Evolutionary conservation across 352 stramenopile genomes (phyloP), one percentile per base, ranked within the genome.

Genomic region (Globisporangium acanthophoron): DNA sequence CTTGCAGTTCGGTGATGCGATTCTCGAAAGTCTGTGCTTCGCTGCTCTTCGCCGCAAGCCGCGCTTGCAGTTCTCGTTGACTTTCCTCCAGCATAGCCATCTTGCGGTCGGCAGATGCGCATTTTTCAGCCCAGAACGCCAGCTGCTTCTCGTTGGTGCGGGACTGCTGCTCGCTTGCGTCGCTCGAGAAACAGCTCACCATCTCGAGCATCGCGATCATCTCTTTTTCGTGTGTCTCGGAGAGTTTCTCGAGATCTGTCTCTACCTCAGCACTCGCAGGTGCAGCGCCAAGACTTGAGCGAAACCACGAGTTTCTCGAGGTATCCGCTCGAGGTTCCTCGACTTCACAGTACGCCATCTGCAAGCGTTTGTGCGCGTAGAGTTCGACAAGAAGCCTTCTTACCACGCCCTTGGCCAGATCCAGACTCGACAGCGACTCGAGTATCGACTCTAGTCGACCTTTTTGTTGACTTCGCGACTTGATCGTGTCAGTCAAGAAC

Each of bases 341-440:
- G 52, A 76, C 66, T 58, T 77, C 56, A 15, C 66, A 58, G 40
- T 58, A 60, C n/a, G 67, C 70, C 56, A 76, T 67, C 40, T 64
- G 63, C 37, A 78, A 61, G 46, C 80, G 64, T 56, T 79, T 86
- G 8, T 82, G 66, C 18, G 69, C 67, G 39, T 87, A 88, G 6
- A 87, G 56, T 33, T 76, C 62, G 7, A 83, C 69, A 3, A 91
- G 61, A 5, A 89, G 64, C 3, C 65, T 62, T 57, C 71, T 78
- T 45, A 85, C 76, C 16, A 85, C 62, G 29, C 52, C 51, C 56
- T 85, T 86, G 6, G 77, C 70, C 3, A 64, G 39, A 40, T 82
- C 65, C 16, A 88, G 37, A 1, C 67, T 80, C 8, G 69, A 61
- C 9, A 90, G 66, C 0, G 69, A 74, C 51, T 85, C 70, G 18